phyloP scores from a whole-genome alignment of 1,284 basidiomycete species.

The Schizopora paradoxa region DNA sequence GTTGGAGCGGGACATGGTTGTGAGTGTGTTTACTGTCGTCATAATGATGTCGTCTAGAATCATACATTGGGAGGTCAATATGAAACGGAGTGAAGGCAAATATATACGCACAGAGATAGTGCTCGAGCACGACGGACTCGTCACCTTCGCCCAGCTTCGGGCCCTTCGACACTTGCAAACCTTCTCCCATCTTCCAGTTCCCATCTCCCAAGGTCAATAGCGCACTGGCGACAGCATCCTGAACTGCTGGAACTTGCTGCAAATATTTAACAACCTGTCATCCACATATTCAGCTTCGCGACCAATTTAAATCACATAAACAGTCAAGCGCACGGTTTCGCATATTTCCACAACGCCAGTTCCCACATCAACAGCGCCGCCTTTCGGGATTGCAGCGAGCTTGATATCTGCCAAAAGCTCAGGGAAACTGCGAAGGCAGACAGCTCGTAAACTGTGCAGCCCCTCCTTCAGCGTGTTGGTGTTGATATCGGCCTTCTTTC shows the following conservation, averaged over 20 bases:
- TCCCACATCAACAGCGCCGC: slow-evolving; percentile 44
- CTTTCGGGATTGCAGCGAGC: slow-evolving; percentile 43
- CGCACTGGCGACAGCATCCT: slow-evolving; percentile 56
- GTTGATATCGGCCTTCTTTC: slow-evolving; percentile 39
- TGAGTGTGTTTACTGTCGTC: slow-evolving; percentile 53
- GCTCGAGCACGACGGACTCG: slow-evolving; percentile 60
- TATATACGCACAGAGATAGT: slow-evolving; percentile 57
- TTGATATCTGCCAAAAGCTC: slow-evolving; percentile 75
- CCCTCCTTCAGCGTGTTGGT: slow-evolving; percentile 69
- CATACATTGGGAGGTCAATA: slow-evolving; percentile 5
- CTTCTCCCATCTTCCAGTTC: slow-evolving; percentile 86
- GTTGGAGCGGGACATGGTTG: slow-evolving; percentile 54
- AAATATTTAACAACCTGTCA: slow-evolving; percentile 43
- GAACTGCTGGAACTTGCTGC: slow-evolving; percentile 61
- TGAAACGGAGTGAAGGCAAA: neutral
- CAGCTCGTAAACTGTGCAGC: slow-evolving; percentile 51
- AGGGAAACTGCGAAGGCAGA: slow-evolving; percentile 74
- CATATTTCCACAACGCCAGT: slow-evolving; percentile 62
- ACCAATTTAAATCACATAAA: neutral
- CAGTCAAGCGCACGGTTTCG: slow-evolving; percentile 41
- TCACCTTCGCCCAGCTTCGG: slow-evolving; percentile 45
- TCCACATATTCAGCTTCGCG: neutral
- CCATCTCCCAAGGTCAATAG: slow-evolving; percentile 70
- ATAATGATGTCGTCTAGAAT: slow-evolving; percentile 61
- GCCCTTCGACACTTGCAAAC: slow-evolving; percentile 53